phyloP scores from a whole-genome alignment of 257 asterid genomes.

The Solanum tarijense region DNA sequence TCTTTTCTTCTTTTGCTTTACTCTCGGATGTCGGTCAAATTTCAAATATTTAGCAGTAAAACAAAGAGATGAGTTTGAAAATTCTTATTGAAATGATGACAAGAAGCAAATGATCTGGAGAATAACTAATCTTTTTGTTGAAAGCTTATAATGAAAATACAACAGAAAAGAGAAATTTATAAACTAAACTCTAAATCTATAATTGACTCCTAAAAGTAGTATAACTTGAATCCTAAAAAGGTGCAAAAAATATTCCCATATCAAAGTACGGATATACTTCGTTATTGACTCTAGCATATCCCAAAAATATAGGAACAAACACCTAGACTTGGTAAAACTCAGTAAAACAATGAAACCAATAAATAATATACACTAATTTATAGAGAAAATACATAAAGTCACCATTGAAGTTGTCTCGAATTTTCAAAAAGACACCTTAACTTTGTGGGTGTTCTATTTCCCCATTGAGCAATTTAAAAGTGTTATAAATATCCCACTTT shows the following conservation, averaged over 20 bases:
- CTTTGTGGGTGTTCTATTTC: too few species aligned
- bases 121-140: background rate
- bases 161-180: background rate
- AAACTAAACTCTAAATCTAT: background rate
- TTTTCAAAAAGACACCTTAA: too few species aligned
- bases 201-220: background rate
- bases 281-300: background rate
- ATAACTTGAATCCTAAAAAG: background rate
- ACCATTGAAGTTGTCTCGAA: too few species aligned
- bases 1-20: too few species aligned
- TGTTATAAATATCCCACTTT: too few species aligned
- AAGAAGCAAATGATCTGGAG: background rate
- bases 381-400: too few species aligned
- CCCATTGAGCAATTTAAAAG: too few species aligned
- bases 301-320: background rate
- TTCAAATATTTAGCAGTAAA: too few species aligned
- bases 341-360: background rate
- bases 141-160: background rate
- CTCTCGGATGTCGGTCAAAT: too few species aligned
- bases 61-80: background rate
- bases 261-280: background rate
- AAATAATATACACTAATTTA: background rate
- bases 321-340: background rate
- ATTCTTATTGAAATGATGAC: background rate
- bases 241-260: background rate